A percentile compares a stretch with the other conserved stretches of the same genome.
Conservation (phyloP, 306 rosid genomes). For the Alnus rubra region DNA sequence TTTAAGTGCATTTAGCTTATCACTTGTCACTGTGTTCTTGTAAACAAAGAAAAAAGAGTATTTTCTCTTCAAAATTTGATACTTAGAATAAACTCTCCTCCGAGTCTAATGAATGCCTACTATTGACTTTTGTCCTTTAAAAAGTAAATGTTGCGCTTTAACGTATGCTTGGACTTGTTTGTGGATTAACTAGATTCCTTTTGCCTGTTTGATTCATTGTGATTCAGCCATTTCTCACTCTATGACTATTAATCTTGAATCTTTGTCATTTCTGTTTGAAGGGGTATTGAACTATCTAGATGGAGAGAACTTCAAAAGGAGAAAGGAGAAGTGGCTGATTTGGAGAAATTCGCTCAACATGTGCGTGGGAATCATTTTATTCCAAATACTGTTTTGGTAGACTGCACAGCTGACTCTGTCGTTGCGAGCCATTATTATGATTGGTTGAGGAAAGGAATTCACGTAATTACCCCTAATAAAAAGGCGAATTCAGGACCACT, state of each 20-base stretch:
- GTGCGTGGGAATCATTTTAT: conserved; percentile 95
- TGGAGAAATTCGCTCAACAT: conserved; percentile 73
- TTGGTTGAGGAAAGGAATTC: conserved; percentile 93
- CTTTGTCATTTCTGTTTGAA: conserved; percentile 35
- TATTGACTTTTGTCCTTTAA: neutral
- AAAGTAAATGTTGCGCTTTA: neutral
- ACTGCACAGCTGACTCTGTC: conserved; percentile 89
- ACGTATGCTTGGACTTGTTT: conserved; percentile 18
- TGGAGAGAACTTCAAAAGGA: conserved; percentile 77
- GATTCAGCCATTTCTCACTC: conserved; percentile 7
- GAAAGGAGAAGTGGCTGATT: conserved; percentile 66
- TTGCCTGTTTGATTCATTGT: conserved; percentile 3
- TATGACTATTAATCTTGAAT: conserved; percentile 15
- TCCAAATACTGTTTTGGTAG: conserved; percentile 89
- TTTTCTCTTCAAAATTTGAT: neutral
- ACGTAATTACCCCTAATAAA: conserved; percentile 92
- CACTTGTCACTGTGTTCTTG: neutral
- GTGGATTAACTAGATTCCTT: conserved; percentile 9
- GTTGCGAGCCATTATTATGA: conserved; percentile 82
- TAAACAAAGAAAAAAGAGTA: neutral
- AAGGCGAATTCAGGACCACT: conserved; percentile 98
- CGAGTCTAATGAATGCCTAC: neutral
- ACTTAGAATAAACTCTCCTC: neutral
- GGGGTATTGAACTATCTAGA: conserved; percentile 78
- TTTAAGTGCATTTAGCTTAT: neutral